These are phyloP conservation scores for Shiraia bambusicola DNA, from an alignment of 2,329 filamentous ascomycete genomes.

Conservation along the genomic window DNA sequence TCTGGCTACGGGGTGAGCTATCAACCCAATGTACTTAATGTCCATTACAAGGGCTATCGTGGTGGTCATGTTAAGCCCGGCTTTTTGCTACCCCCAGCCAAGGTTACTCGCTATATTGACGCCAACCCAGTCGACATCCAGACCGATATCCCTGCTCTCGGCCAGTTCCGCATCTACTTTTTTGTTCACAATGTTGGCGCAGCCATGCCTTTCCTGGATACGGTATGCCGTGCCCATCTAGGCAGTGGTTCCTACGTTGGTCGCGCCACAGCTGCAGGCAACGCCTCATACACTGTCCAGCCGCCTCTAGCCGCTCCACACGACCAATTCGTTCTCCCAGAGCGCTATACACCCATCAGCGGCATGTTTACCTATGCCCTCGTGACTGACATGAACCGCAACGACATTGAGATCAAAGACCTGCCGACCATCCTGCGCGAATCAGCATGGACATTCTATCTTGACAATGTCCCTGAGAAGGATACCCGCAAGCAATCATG, in stretches of 20 bases:
- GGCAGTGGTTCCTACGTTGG: slow-evolving; percentile 58
- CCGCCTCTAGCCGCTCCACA: slow-evolving; percentile 59
- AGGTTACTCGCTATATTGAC: slow-evolving; percentile 73
- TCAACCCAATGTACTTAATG: slow-evolving; percentile 63
- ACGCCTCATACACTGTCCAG: slow-evolving; percentile 62
- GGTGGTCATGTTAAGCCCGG: slow-evolving; percentile 47
- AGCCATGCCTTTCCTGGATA: slow-evolving; percentile 59
- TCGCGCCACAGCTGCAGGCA: slow-evolving; percentile 60
- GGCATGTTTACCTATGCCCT: slow-evolving; percentile 65
- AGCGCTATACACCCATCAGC: slow-evolving; percentile 68
- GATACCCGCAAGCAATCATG: slow-evolving; percentile 56
- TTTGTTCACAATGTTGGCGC: slow-evolving; percentile 64
- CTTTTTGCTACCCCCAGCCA: slow-evolving; percentile 63
- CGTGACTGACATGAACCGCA: slow-evolving; percentile 66
- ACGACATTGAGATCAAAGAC: slow-evolving; percentile 65
- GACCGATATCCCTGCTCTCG: slow-evolving; percentile 74
- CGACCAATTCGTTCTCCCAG: slow-evolving; percentile 67
- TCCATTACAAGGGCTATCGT: slow-evolving; percentile 55
- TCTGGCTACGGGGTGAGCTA: slow-evolving; percentile 72
- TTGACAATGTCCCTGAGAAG: slow-evolving; percentile 63
- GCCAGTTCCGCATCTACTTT: slow-evolving; percentile 75
- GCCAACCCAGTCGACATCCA: slow-evolving; percentile 77
- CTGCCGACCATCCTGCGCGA: slow-evolving; percentile 63
- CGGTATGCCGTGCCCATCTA: slow-evolving; percentile 59
- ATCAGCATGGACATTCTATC: slow-evolving; percentile 71